Percentiles rank a stretch among this genome's conserved stretches.
Evolutionary conservation across 441 rosid genomes (phyloP).

Genomic region (Bocquillonia castaneifolia): DNA sequence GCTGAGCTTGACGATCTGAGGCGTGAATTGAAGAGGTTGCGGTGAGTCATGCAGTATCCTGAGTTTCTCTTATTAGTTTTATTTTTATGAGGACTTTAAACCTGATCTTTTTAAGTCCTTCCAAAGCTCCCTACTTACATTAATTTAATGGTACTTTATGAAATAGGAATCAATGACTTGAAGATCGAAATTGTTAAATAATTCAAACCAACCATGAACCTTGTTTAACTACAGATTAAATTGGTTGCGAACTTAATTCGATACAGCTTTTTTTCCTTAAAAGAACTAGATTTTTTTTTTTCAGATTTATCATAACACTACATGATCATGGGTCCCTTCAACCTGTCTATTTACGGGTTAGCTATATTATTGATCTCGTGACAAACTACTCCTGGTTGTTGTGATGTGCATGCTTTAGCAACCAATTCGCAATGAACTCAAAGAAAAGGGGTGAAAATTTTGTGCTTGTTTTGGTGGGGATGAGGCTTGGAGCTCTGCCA

Average conservation of each 20-base stretch:
- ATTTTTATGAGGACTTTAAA: background rate
- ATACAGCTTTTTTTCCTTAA: background rate
- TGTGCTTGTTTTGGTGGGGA: background rate
- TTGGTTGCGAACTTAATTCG: background rate
- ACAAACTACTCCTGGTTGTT: background rate
- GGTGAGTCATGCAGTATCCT: constrained; percentile 40
- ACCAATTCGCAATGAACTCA: background rate
- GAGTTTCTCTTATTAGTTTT: background rate
- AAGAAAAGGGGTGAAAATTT: background rate
- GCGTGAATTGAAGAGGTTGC: constrained; percentile 53
- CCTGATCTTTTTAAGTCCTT: background rate
- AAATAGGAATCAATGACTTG: background rate
- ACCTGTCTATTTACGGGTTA: background rate
- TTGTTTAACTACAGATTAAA: background rate
- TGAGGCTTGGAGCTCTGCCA: background rate
- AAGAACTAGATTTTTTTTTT: background rate
- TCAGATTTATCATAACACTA: background rate
- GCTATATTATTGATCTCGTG: background rate
- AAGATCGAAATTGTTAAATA: background rate
- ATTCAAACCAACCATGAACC: background rate
- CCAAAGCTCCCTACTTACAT: background rate
- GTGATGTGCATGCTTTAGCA: background rate
- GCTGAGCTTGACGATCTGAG: constrained; percentile 60
- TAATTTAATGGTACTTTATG: background rate
- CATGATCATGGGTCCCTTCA: background rate